A percentile compares a stretch with the other conserved stretches of the same genome.
Conservation (phyloP, 2,329 filamentous ascomycete genomes). For the Pestalotiopsis sp. region DNA sequence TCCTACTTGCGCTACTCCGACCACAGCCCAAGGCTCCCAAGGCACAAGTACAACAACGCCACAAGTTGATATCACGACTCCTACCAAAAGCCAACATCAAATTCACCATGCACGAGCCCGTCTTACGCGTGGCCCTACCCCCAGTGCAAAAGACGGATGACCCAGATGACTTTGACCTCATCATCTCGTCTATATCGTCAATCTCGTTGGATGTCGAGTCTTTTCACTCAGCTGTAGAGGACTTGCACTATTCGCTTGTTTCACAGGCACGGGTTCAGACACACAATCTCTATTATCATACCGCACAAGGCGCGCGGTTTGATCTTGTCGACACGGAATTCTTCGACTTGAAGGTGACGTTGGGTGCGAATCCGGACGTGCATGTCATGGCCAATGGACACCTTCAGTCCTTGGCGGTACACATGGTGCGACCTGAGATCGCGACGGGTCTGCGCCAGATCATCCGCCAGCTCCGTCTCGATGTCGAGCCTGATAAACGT, state of each 20-base stretch:
- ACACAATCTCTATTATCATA: conserved; percentile 94
- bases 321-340: conserved; percentile 87
- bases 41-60: conserved; percentile 49
- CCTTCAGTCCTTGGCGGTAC: conserved; percentile 84
- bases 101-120: conserved; percentile 94
- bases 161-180: conserved; percentile 86
- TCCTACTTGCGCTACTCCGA: conserved; percentile 77
- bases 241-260: conserved; percentile 83
- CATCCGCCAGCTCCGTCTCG: conserved; percentile 76
- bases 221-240: conserved; percentile 84
- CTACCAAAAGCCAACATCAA: conserved; percentile 94
- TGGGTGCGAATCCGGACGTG: conserved; percentile 84
- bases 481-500: conserved; percentile 66
- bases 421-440: conserved; percentile 90
- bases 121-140: conserved; percentile 85
- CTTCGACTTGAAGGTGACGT: conserved; percentile 81
- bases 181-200: conserved; percentile 94
- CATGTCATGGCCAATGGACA: conserved; percentile 79
- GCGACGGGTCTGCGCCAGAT: conserved; percentile 92
- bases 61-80: conserved; percentile 82
- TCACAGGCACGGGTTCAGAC: conserved; percentile 83
- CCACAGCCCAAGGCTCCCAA: conserved; percentile 47
- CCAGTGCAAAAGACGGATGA: conserved; percentile 68
- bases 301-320: conserved; percentile 77
- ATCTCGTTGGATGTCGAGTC: conserved; percentile 93